Base-by-base conservation (phyloP, 176 grass and related monocot species). In the Melocanna baccifera region DNA sequence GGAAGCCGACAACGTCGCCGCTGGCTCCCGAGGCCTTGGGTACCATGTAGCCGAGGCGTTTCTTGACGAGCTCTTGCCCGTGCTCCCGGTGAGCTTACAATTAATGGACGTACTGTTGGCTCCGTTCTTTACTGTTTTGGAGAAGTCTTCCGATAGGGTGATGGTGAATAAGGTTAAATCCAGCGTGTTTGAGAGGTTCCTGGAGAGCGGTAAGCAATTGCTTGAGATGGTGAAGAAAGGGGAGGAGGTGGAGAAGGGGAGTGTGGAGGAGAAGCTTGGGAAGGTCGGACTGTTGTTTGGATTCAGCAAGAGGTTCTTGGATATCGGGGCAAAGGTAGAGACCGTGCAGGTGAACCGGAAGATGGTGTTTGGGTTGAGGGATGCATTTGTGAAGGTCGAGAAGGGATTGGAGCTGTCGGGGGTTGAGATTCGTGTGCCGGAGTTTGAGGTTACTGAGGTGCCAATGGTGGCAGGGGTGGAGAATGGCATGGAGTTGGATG, bases 31-130 rank as follows among this genome's bases (percentile, higher is more conserved):
- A 2, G 94, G 94, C 0, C 86, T 96, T 42, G 89, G 83, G 19
- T 99, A 96, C 84, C 96, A 96, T 22, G 79, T 96, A 28, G 89
- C 94, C 19, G 96, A 99, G 39, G 86, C 81, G 48, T 96, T 99
- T 76, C 86, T 94, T 6, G 96, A 96, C 71, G 96, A 99, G 86
- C 78, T 96, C 6, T 8, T 85, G 70, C 86, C 88, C 7, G 73
- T 94, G 56, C 80, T 98, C 13, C 96, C 96, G 1, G 36, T 99
- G 3, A 85, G 62, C 30, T 29, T 84, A 23, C 56, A 48, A 71
- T 87, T 87, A 3, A 47, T 92, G 71, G 81, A 87, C 29, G 12
- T 82, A 9, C 39, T 99, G 57, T 15, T 99, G 36, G 82, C 40
- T 10, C 93, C 93, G 0, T 96, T 99, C 82, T 86, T 99, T n/a